Evolutionary conservation across 2,329 filamentous ascomycete species (phyloP), one percentile per base, ranked within the genome.

Genomic region (Epichloe glyceriae): DNA sequence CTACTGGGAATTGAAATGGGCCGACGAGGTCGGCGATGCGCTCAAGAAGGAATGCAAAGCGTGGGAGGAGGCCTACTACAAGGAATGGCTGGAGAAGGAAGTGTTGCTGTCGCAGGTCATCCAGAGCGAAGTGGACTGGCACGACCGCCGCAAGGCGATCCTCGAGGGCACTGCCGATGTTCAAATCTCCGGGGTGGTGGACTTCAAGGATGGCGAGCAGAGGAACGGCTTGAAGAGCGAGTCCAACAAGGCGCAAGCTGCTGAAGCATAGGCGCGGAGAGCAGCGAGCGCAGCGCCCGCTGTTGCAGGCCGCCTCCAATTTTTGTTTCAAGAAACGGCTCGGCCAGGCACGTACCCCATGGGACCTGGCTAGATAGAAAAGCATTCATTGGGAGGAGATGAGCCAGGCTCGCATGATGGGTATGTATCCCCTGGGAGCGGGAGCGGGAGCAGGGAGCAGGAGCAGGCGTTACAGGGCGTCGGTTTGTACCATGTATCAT

Each of bases 61-160:
- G 42, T 76, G 85, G 64, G 85, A 91, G 64, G 77, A 78, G 37
- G 60, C 74, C 12, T 82, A 85, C 65, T 79, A 79, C 63, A 74
- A 80, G 54, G 85, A 88, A 62, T 93, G 87, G 87, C 70, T 80
- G 14, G 81, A 86, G 66, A 91, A 91, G 66, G 86, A 93, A 66
- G 75, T 87, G 33, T 66, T 91, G 17, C 67, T 93, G n/a, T 79
- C 87, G 52, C 86, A 88, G 61, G 75, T 85, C 34, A 75, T 88
- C 57, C 67, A 75, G 59, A 75, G 72, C 59, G 86, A 91, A 63
- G 73, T 79, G 35, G 80, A 83, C 63, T 82, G 83, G 69, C 78
- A 82, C 57, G 70, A 75, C 51, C 72, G 80, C 49, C 74, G 79
- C 40, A 68, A 75, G 58, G 72, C 73, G 4, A 76, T 83, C 5